These are phyloP conservation scores for Pestalotiopsis sp. DNA, from an alignment of 2,329 filamentous ascomycete genomes.

Conservation along the genomic window DNA sequence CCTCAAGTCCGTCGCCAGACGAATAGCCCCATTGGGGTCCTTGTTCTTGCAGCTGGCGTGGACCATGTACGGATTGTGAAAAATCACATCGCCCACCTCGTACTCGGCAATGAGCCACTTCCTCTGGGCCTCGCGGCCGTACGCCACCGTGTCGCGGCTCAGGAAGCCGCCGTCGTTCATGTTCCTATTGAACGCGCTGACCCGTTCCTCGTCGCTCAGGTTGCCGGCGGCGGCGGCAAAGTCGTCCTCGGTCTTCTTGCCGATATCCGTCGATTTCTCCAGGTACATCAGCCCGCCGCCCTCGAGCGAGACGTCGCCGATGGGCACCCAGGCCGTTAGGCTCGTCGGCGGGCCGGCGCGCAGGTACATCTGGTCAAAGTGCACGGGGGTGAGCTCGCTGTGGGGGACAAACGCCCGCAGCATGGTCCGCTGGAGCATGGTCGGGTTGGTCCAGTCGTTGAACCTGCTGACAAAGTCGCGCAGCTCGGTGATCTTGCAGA, in stretches of 20 bases:
- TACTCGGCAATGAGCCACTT: slow-evolving; percentile 37
- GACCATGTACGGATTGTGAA: slow-evolving; percentile 47
- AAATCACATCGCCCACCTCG: slow-evolving; percentile 42
- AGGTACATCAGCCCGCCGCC: slow-evolving; percentile 46
- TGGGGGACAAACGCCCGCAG: background rate
- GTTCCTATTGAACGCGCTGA: slow-evolving; percentile 32
- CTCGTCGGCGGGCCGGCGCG: slow-evolving; percentile 12
- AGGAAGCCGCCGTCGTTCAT: slow-evolving; percentile 32
- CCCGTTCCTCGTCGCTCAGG: slow-evolving; percentile 33
- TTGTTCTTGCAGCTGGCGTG: slow-evolving; percentile 43
- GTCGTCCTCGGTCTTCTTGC: slow-evolving; percentile 39
- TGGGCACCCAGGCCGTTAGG: slow-evolving; percentile 37
- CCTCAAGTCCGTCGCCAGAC: slow-evolving; percentile 43
- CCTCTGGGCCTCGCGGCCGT: slow-evolving; percentile 19
- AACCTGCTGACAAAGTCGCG: background rate
- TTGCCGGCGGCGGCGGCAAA: slow-evolving; percentile 31
- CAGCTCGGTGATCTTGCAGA: background rate
- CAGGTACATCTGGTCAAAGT: slow-evolving; percentile 14
- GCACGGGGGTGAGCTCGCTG: slow-evolving; percentile 10
- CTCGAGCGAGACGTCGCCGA: slow-evolving; percentile 36
- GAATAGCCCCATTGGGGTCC: slow-evolving; percentile 38
- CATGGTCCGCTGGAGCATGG: slow-evolving; percentile 7
- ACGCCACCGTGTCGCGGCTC: slow-evolving; percentile 25
- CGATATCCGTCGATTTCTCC: slow-evolving; percentile 36
- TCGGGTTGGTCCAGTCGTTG: background rate